Base-by-base conservation (phyloP, 805 yeast genomes). In the Sungouiella blattae region DNA sequence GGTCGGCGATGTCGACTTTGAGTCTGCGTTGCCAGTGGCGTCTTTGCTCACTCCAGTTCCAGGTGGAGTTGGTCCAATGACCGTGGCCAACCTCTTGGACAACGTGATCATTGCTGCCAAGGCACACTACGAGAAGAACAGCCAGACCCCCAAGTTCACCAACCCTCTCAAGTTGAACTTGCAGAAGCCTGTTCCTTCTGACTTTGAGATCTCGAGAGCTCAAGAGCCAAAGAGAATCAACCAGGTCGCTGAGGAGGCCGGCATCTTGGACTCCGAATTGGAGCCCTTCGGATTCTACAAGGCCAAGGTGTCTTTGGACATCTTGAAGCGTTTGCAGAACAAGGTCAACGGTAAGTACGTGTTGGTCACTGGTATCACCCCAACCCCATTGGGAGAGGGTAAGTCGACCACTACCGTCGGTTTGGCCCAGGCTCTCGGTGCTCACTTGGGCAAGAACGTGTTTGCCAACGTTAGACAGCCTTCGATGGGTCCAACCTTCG, bases 1-100 rank as follows among this genome's bases (percentile, higher is more conserved):
- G 60, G 88, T 82, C 35, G 94, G 94, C 40, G 94, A 85, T 55
- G 87, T 79, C 38, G 87, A 83, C 38, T 83, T 70, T 46, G 78
- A 71, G 31, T 62, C 72, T 24, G 78, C 81, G 37, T 57, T 63
- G 26, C 62, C 65, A 34, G 74, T 69, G 44, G 80, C 88, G 4
- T 69, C 80, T 6, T 70, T 72, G 49, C 69, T 84, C 44, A 85
- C 94, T n/a, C 94, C 94, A 7, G 94, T 85, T 39, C 94, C 94
- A 34, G 94, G 94, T 57, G 94, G 94, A 47, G 94, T 85, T 45
- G 94, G 94, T 34, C 94, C 94, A 55, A 85, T 85, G 94, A 85
- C 94, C 11, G 91, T 85, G 30, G 93, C 93, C 18, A 80, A 81
- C 78, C 67, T 85, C 37, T 75, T 83, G 58, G 78, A 78, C 46